Evolutionary conservation across 192 early-diverging fungal species (phyloP), one percentile per base, ranked within the genome.

Genomic region (Entomortierella parvispora): DNA sequence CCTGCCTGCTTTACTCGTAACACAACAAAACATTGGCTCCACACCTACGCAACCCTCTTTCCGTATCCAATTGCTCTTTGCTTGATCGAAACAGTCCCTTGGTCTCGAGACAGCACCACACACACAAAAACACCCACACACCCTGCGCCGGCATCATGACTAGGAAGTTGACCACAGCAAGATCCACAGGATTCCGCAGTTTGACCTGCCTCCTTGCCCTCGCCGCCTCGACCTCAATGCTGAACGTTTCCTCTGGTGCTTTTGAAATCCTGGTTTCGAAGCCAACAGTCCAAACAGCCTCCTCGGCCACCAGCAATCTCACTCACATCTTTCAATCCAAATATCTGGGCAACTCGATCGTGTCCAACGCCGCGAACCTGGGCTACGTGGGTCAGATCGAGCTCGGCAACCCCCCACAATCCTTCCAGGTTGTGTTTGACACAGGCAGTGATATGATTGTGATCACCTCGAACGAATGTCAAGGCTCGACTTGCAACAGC

Each of bases 351-450:
- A 77, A 57, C 26, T 31, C 65, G 1, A 37, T 77, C 61, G 54
- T 77, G 31, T 47, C 65, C n/a, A 77, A 77, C 51, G 65, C 65
- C 23, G 42, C 37, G 22, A 68, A 77, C 42, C 60, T 66, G 23
- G 89, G 94, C 78, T 99, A 97, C 84, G 97, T 90, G 63, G 95
- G 95, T 45, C 92, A 93, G 53, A 93, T 96, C 68, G 69, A 82
- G 20, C 77, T 95, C 23, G 95, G 93, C 11, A 93, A 93, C 23
- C 96, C 96, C 7, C 79, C 90, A 7, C 95, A 97, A 81, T 89
- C 84, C 6, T 98, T 98, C 83, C 86, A 87, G 65, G 94, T 95
- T 18, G 92, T 95, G 46, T 93, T 94, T 50, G 96, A 98, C 80
- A 98, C 96, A 5, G 96, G 95, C 28, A 62, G 58, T 12, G 74